phyloP scores from a whole-genome alignment of 2,329 filamentous ascomycete genomes.

The Tolypocladium paradoxum region DNA sequence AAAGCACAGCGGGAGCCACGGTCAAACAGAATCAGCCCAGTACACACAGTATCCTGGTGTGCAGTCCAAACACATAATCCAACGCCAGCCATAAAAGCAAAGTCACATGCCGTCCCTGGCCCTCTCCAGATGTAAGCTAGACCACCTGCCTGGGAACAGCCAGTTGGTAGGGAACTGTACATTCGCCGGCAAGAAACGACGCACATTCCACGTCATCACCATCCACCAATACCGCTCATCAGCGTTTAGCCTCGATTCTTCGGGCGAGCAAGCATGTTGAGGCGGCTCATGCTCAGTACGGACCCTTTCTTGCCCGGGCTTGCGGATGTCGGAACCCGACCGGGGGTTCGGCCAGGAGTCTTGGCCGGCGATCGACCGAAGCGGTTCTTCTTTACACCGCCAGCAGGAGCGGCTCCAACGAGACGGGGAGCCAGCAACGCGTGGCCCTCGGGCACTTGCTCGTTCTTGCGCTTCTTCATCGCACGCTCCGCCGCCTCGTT shows the following conservation, averaged over 20 bases:
- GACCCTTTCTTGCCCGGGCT: conserved; percentile 42
- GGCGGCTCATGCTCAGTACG: conserved; percentile 44
- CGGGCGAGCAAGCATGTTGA: conserved; percentile 51
- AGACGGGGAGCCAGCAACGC: conserved; percentile 40
- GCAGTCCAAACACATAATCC: background rate
- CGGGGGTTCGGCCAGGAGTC: conserved; percentile 8
- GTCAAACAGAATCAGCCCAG: background rate
- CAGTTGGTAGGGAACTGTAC: too few relatives aligned
- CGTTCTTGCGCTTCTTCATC: conserved; percentile 48
- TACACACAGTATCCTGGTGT: background rate
- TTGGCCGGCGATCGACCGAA: conserved; percentile 15
- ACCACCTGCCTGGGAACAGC: background rate
- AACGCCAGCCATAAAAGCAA: background rate
- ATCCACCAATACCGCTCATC: conserved; percentile 1
- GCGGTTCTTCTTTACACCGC: conserved; percentile 24
- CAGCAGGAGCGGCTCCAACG: conserved; percentile 20
- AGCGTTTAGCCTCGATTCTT: conserved; percentile 38
- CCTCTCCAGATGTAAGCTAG: background rate
- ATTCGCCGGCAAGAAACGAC: background rate
- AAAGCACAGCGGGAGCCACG: background rate
- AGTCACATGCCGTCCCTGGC: background rate
- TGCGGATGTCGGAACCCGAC: conserved; percentile 14
- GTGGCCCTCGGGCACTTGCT: conserved; percentile 38
- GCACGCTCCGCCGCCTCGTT: conserved; percentile 36
- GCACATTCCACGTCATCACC: background rate